phyloP scores from a whole-genome alignment of 1,284 basidiomycete species.

The Salmacisia buchloeana region DNA sequence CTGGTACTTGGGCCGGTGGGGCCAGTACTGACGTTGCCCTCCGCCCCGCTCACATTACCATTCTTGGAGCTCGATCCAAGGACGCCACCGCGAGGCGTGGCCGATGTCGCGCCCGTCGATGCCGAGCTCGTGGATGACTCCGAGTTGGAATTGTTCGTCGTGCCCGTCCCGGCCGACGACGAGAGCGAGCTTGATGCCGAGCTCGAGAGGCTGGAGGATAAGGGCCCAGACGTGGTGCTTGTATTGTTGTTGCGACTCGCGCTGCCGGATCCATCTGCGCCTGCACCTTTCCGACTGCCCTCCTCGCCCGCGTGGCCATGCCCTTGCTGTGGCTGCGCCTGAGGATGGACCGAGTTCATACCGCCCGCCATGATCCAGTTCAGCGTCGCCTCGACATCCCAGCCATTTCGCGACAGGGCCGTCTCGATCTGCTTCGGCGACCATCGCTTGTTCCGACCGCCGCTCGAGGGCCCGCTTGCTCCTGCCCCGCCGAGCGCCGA shows the following conservation, averaged over 20 bases:
- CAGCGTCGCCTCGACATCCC: constrained; percentile 92
- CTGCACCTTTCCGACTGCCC: neutral
- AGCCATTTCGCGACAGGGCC: constrained; percentile 76
- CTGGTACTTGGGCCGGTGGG: neutral
- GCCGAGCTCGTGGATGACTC: neutral
- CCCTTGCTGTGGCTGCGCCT: constrained; percentile 14
- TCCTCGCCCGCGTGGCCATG: neutral
- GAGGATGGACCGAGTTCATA: constrained; percentile 22
- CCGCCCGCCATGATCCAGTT: constrained; percentile 72
- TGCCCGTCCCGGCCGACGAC: neutral
- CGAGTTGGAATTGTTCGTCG: neutral
- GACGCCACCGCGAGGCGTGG: neutral
- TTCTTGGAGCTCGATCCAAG: too few relatives aligned
- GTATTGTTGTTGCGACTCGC: neutral
- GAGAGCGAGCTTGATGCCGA: constrained; percentile 4
- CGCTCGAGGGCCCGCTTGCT: neutral
- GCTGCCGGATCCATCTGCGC: neutral
- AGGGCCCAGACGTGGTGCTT: neutral
- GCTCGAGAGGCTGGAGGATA: constrained; percentile 4
- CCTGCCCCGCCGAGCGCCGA: neutral
- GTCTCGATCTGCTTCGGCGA: constrained; percentile 88
- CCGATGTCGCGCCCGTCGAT: constrained; percentile 1
- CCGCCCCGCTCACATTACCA: neutral
- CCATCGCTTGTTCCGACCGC: constrained; percentile 32
- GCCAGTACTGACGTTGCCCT: neutral